Percentiles rank a stretch among this genome's conserved stretches.
Conservation (phyloP, 129 eudicot species). For the Tagetes erecta region DNA sequence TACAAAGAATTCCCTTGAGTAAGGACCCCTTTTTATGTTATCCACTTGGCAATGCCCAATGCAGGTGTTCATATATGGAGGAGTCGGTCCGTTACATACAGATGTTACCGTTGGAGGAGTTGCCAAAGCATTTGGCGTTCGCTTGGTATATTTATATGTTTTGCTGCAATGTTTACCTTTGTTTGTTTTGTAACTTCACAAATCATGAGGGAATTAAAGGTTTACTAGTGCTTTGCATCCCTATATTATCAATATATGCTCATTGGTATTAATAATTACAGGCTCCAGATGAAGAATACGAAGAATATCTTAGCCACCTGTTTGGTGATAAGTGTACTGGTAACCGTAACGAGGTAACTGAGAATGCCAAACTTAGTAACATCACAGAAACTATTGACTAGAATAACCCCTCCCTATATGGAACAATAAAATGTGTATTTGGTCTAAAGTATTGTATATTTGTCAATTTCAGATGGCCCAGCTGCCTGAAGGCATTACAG, state of each 20-base stretch:
- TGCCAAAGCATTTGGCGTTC: slow-evolving; percentile 96
- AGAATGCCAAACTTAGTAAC: slow-evolving; percentile 1
- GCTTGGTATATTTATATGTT: slow-evolving; percentile 46
- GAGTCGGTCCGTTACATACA: slow-evolving; percentile 87
- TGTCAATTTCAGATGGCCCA: slow-evolving; percentile 77
- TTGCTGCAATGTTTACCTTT: slow-evolving; percentile 14
- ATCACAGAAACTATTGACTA: not conserved
- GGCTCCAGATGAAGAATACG: slow-evolving; percentile 99
- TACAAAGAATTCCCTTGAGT: not conserved
- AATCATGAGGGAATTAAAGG: not conserved
- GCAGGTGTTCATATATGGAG: slow-evolving; percentile 50
- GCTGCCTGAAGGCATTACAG: slow-evolving; percentile 94
- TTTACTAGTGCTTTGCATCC: slow-evolving; percentile 12
- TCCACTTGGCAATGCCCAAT: not conserved
- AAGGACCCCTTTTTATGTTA: not conserved
- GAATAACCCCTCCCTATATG: not conserved
- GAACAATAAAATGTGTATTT: not conserved
- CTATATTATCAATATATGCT: slow-evolving; percentile 2
- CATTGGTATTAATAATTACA: slow-evolving; percentile 26
- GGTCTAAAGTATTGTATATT: slow-evolving; percentile 8
- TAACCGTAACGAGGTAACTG: slow-evolving; percentile 69
- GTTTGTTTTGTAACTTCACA: not conserved
- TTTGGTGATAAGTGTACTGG: slow-evolving; percentile 82
- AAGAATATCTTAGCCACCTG: slow-evolving; percentile 76
- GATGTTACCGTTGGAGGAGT: slow-evolving; percentile 88